Evolutionary conservation across 1,284 basidiomycete genomes (phyloP), one percentile per base, ranked within the genome.

Genomic region (Hypsizygus ulmarius): DNA sequence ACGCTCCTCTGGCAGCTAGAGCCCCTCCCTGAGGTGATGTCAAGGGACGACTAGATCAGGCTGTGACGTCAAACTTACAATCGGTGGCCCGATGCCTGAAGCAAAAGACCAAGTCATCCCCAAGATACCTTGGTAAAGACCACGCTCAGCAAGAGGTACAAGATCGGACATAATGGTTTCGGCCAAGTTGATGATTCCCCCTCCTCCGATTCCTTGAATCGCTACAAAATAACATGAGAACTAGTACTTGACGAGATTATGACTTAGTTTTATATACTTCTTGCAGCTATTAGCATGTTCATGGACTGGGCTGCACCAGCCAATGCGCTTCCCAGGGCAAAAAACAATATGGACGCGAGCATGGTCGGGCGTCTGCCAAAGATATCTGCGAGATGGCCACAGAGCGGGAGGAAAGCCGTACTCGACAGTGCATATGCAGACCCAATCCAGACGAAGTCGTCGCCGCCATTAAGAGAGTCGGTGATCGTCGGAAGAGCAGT

Each of bases 181-280:
- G 1, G 67, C 60, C 6, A 76, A 55, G 1, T 63, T 59, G 1
- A 72, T 52, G 47, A 74, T 72, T 3, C 69, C 73, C 1, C 77
- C 77, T n/a, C 69, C 70, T 28, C 77, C 77, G 33, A 76, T 50
- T 2, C 77, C 76, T 53, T 78, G 76, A 11, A 79, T 52, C 4
- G 68, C 71, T 65, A 32, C 15, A 15, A 34, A 29, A 51, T 25
- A 51, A 25, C 3, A 25, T 25, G 21, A 25, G 21, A 25, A 25
- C 21, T 25, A 4, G 3, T 25, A n/a, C n/a, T n/a, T n/a, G n/a
- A n/a, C 21, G 7, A 25, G 21, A 7, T 25, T 3, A 9, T 15
- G 6, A 12, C n/a, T n/a, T n/a, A n/a, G n/a, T n/a, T n/a, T 14
- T 11, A 49, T 30, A 15, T 27, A 60, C 60, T 58, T 47, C 75